Evolutionary conservation across 768 basidiomycete genomes (phyloP).

Genomic region (Dentipellis fragilis): DNA sequence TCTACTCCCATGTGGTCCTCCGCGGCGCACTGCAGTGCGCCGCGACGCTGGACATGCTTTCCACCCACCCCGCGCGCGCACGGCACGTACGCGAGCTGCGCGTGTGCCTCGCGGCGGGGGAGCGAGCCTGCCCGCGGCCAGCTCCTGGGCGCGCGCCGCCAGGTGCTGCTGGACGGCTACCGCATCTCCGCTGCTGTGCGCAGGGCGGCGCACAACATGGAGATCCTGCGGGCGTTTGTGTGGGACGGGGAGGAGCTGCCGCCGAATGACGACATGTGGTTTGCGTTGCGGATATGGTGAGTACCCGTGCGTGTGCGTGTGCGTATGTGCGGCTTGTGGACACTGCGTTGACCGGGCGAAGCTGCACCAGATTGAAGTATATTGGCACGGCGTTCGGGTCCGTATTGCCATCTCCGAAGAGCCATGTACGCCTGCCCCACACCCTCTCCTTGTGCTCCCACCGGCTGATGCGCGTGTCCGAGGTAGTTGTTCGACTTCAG

Average conservation of each 20-base stretch:
- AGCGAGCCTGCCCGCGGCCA: slow-evolving; percentile 2
- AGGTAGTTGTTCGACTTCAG: slow-evolving; percentile 59
- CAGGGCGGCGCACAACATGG: slow-evolving; percentile 39
- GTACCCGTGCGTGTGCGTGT: slow-evolving; percentile 12
- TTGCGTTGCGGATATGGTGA: slow-evolving; percentile 58
- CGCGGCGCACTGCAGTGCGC: slow-evolving; percentile 47
- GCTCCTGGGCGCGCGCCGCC: slow-evolving; percentile 6
- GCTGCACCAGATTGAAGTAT: slow-evolving; percentile 56
- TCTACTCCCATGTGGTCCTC: slow-evolving; percentile 52
- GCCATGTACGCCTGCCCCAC: slow-evolving; percentile 39
- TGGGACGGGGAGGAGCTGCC: slow-evolving; percentile 63
- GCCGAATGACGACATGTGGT: slow-evolving; percentile 69
- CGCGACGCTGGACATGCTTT: slow-evolving; percentile 59
- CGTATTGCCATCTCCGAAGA: slow-evolving; percentile 44
- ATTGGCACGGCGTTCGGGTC: slow-evolving; percentile 56
- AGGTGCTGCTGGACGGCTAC: slow-evolving; percentile 23
- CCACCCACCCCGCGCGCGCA: slow-evolving; percentile 40
- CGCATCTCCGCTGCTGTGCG: slow-evolving; percentile 43
- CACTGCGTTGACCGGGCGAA: slow-evolving; percentile 17
- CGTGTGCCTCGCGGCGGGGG: slow-evolving; percentile 29
- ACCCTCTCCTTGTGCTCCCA: not conserved
- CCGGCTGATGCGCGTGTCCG: not conserved
- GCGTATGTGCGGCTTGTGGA: slow-evolving; percentile 1
- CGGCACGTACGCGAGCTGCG: slow-evolving; percentile 57
- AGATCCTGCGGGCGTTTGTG: slow-evolving; percentile 54